Conservation (phyloP, 176 grass and related monocot species). For the maize (Zea mays) region Zm-B73-REFERENCE-NAM-5.0 NC_050098.1:110902001-110902500, state of each 20-base stretch:
- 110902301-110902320: not conserved
- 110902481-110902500: not conserved
- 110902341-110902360: not conserved
- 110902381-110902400: not conserved
- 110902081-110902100: not conserved
- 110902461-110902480: not conserved
- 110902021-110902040: not conserved
- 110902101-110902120: not conserved
- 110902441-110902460: not conserved
- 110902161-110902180: not conserved
- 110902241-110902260: conserved; percentile 19
- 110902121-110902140: not conserved
- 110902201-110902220: no score
- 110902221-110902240: no score
- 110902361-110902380: not conserved
- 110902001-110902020: not conserved
- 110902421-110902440: not conserved
- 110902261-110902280: not conserved
- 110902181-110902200: not conserved
- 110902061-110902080: not conserved
- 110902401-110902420: not conserved
- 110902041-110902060: not conserved
- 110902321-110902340: not conserved
- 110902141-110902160: not conserved
- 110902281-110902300: not conserved